phyloP scores from a whole-genome alignment of 2,329 filamentous ascomycete genomes.

The Sodiomyces alkalinus region DNA sequence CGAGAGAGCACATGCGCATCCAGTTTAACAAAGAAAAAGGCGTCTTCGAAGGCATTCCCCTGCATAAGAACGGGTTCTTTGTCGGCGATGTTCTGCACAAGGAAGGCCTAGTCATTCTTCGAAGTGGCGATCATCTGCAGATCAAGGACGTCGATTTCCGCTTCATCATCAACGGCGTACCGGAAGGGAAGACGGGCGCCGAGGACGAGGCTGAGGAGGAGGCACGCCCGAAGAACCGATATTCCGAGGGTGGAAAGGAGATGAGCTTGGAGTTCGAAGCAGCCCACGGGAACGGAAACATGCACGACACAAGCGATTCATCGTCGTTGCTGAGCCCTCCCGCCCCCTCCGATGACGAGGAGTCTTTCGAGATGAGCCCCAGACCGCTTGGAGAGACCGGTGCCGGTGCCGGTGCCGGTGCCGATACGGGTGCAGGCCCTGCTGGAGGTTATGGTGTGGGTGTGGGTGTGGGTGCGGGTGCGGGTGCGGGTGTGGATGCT shows the following conservation, averaged over 20 bases:
- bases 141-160: slow-evolving; percentile 55
- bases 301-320: slow-evolving; percentile 40
- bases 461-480: too few relatives aligned
- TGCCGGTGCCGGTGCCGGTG: slow-evolving; percentile 14
- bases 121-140: slow-evolving; percentile 51
- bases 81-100: slow-evolving; percentile 45
- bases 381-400: too few relatives aligned
- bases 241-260: slow-evolving; percentile 44
- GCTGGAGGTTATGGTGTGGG: slow-evolving; percentile 14
- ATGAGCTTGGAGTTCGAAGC: slow-evolving; percentile 64
- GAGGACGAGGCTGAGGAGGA: slow-evolving; percentile 39
- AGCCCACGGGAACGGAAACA: slow-evolving; percentile 39
- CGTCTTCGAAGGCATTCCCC: slow-evolving; percentile 47
- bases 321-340: slow-evolving; percentile 28
- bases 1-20: slow-evolving; percentile 58
- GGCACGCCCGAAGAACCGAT: slow-evolving; percentile 28
- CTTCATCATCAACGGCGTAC: slow-evolving; percentile 54
- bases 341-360: slow-evolving; percentile 21
- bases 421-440: slow-evolving; percentile 13
- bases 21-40: slow-evolving; percentile 48
- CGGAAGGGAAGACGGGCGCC: slow-evolving; percentile 39
- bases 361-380: slow-evolving; percentile 12
- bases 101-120: slow-evolving; percentile 39
- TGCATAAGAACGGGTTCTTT: slow-evolving; percentile 55
- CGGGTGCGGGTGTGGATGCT: slow-evolving; percentile 12